Percentiles rank a stretch among this genome's conserved stretches.
phyloP scores from a whole-genome alignment of 2,329 filamentous ascomycete species.

The Eutypa lata region DNA sequence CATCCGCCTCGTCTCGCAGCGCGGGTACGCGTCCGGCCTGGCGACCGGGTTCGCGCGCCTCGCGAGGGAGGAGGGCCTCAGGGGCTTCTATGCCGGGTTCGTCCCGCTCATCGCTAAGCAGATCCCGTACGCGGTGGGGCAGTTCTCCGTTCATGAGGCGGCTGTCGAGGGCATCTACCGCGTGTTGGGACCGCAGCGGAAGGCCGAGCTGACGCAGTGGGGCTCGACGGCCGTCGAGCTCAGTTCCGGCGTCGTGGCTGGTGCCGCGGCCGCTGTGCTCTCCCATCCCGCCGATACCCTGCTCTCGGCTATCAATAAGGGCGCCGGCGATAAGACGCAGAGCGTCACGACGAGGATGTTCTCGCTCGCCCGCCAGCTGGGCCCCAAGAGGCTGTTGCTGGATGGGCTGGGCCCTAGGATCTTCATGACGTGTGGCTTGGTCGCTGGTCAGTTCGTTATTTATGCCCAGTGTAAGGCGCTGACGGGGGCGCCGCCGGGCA shows the following conservation, averaged over 20 bases:
- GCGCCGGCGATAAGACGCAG: conserved; percentile 46
- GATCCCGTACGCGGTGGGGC: conserved; percentile 89
- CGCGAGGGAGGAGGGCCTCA: conserved; percentile 69
- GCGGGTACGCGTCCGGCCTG: conserved; percentile 71
- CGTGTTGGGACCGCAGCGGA: conserved; percentile 61
- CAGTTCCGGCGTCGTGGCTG: conserved; percentile 79
- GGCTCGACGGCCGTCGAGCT: conserved; percentile 82
- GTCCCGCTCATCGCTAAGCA: conserved; percentile 84
- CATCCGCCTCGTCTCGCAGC: conserved; percentile 77
- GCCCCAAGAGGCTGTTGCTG: conserved; percentile 43
- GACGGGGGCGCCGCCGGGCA: conserved; percentile 47
- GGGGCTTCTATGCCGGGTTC: conserved; percentile 89
- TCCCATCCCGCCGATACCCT: conserved; percentile 81
- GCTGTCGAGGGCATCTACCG: conserved; percentile 75
- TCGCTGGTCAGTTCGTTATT: conserved; percentile 53
- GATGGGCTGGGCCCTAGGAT: conserved; percentile 49
- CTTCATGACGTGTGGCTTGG: conserved; percentile 52
- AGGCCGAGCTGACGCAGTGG: conserved; percentile 64
- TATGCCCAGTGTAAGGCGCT: conserved; percentile 53
- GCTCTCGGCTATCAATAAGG: conserved; percentile 54
- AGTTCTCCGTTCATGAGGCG: conserved; percentile 93
- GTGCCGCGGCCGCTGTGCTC: conserved; percentile 83
- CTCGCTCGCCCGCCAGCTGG: conserved; percentile 49
- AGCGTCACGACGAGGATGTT: conserved; percentile 49
- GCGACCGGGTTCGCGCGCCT: conserved; percentile 72